These are phyloP conservation scores for Thermochaetoides thermophila DNA, from an alignment of 495 filamentous ascomycete genomes.

Conservation along the genomic window DNA sequence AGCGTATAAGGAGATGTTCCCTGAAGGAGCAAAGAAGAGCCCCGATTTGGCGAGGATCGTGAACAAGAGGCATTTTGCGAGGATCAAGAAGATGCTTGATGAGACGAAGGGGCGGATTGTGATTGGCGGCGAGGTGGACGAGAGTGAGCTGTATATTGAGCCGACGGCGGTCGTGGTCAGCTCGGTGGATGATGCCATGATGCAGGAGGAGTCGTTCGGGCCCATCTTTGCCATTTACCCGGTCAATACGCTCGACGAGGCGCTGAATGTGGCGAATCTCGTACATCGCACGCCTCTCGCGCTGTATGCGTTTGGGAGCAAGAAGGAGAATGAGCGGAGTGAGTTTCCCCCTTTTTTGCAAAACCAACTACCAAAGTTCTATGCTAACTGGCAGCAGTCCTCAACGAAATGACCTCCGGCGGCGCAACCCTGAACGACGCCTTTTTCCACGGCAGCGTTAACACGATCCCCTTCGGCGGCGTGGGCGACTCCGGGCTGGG, in stretches of 20 bases:
- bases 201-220: slow-evolving; percentile 76
- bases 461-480: slow-evolving; percentile 75
- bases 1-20: slow-evolving; percentile 66
- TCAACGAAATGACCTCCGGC: slow-evolving; percentile 53
- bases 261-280: slow-evolving; percentile 57
- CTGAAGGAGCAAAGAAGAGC: slow-evolving; percentile 60
- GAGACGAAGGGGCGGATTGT: slow-evolving; percentile 69
- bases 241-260: slow-evolving; percentile 62
- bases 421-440: slow-evolving; percentile 72
- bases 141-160: slow-evolving; percentile 63
- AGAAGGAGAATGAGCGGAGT: slow-evolving; percentile 55
- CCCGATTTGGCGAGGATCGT: slow-evolving; percentile 67
- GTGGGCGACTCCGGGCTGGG: slow-evolving; percentile 78
- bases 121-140: slow-evolving; percentile 69
- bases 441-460: slow-evolving; percentile 62
- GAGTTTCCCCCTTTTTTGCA: slow-evolving; percentile 9
- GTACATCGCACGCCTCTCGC: slow-evolving; percentile 69
- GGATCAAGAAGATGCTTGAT: slow-evolving; percentile 83
- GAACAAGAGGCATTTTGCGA: slow-evolving; percentile 58
- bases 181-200: slow-evolving; percentile 58
- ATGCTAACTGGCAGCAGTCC: slow-evolving; percentile 26
- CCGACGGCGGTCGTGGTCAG: slow-evolving; percentile 71
- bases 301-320: slow-evolving; percentile 71
- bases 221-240: slow-evolving; percentile 71
- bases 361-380: slow-evolving; percentile 6